Evolutionary conservation across 2,329 filamentous ascomycete species (phyloP).

Genomic region (Clarireedia hainanense): DNA sequence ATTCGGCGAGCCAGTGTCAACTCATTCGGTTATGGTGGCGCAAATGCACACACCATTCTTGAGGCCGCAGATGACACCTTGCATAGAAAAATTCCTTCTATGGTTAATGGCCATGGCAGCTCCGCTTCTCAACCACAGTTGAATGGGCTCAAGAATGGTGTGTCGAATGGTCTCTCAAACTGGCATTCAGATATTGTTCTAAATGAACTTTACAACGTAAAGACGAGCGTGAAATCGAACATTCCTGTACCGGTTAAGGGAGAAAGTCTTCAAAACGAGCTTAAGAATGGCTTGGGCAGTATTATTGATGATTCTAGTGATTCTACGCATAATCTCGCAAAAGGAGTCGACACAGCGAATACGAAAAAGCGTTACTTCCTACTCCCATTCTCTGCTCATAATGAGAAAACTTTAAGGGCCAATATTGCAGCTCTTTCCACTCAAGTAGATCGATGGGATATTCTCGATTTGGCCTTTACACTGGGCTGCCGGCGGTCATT

Average conservation of each 20-base stretch:
- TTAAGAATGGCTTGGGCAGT: not conserved
- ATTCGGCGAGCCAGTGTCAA: not conserved
- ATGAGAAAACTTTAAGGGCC: not conserved
- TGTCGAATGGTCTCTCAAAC: too few species aligned
- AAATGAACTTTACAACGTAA: too few species aligned
- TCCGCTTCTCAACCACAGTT: too few species aligned
- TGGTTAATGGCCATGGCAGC: not conserved
- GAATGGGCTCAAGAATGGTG: too few species aligned
- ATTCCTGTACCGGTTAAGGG: too few species aligned
- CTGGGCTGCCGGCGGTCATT: not conserved
- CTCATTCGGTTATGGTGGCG: not conserved
- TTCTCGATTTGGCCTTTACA: not conserved
- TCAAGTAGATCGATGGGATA: not conserved
- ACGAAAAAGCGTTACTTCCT: not conserved
- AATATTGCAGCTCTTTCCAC: not conserved
- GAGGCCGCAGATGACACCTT: not conserved
- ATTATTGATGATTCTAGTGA: not conserved
- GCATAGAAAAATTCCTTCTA: not conserved
- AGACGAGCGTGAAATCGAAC: too few species aligned
- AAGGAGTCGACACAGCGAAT: not conserved
- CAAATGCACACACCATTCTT: not conserved
- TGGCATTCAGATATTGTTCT: too few species aligned
- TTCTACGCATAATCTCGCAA: not conserved
- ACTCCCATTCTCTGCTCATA: not conserved
- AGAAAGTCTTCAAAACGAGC: too few species aligned